Percentiles rank a stretch among this genome's conserved stretches.
phyloP scores from a whole-genome alignment of 2,329 filamentous ascomycete genomes.

The Drechslera avenae region DNA sequence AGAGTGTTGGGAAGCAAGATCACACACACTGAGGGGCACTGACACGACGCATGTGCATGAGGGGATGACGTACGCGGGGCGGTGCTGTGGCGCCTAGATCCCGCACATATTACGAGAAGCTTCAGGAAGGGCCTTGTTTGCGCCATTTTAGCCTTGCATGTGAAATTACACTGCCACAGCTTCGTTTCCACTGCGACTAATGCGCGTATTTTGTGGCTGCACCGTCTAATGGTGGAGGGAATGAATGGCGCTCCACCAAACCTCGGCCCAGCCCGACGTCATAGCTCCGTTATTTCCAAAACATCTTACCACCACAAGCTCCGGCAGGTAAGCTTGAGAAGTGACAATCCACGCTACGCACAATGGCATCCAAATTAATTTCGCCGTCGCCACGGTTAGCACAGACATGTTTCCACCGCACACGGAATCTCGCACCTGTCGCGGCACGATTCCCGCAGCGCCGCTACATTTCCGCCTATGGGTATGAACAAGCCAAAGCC shows the following conservation, averaged over 20 bases:
- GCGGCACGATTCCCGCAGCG: conserved; percentile 29
- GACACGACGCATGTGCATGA: conserved; percentile 7
- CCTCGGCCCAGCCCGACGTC: conserved; percentile 36
- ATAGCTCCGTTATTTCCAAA: conserved; percentile 29
- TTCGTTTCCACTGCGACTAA: background rate
- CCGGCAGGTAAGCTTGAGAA: too few species aligned
- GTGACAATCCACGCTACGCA: background rate
- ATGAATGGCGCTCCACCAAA: conserved; percentile 15
- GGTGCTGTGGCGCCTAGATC: conserved; percentile 19
- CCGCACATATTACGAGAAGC: conserved; percentile 25
- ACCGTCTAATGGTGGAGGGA: background rate
- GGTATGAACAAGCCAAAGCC: conserved; percentile 85
- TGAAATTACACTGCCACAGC: conserved; percentile 7
- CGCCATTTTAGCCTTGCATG: conserved; percentile 8
- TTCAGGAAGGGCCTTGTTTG: conserved; percentile 23
- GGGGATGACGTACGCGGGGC: conserved; percentile 30
- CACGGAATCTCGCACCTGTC: conserved; percentile 10
- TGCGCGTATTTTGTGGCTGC: background rate
- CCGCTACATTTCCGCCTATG: conserved; percentile 65
- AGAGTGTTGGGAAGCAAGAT: conserved; percentile 17
- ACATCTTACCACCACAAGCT: background rate
- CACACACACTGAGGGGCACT: conserved; percentile 20
- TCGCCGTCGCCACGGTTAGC: conserved; percentile 22
- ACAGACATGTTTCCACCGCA: conserved; percentile 28
- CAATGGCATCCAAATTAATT: conserved; percentile 37